Conservation (phyloP, 352 stramenopile species). For the Pythium biforme region DNA sequence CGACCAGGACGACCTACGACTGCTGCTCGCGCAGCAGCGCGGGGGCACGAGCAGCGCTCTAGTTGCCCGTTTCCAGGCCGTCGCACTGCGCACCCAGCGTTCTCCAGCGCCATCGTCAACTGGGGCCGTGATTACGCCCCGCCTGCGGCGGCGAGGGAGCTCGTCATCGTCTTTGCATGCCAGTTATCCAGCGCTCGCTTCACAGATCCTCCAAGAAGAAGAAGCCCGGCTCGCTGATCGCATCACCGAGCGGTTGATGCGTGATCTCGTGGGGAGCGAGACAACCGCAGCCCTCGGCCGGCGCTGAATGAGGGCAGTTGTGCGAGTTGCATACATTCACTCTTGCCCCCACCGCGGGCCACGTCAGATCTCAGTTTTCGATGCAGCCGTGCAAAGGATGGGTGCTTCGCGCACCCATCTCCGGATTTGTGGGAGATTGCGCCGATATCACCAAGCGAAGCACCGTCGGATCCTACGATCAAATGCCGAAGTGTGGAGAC, state of each 20-base stretch:
- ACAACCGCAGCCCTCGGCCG: background rate
- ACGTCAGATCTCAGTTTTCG: conserved; percentile 28
- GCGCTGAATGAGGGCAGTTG: background rate
- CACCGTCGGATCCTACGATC: conserved; percentile 9
- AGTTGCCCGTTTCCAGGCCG: background rate
- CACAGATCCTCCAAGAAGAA: conserved; percentile 20
- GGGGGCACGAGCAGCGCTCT: background rate
- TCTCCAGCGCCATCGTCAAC: background rate
- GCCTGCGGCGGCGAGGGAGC: background rate
- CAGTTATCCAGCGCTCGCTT: background rate
- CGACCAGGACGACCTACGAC: conserved; percentile 17
- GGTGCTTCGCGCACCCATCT: background rate
- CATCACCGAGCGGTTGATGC: conserved; percentile 22
- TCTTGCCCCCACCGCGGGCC: conserved; percentile 3
- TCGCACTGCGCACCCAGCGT: background rate
- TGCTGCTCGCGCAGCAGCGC: conserved; percentile 20
- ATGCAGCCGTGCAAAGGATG: conserved; percentile 21
- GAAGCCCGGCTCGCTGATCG: conserved; percentile 15
- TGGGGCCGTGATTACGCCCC: background rate
- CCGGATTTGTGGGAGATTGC: conserved; percentile 1
- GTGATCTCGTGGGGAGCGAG: conserved; percentile 12
- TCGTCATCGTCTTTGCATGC: background rate
- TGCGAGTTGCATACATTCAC: conserved; percentile 18
- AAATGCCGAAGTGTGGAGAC: conserved; percentile 24
- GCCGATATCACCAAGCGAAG: background rate